Evolutionary conservation across 129 eudicot genomes (phyloP).

Genomic region (Escallonia rubra): DNA sequence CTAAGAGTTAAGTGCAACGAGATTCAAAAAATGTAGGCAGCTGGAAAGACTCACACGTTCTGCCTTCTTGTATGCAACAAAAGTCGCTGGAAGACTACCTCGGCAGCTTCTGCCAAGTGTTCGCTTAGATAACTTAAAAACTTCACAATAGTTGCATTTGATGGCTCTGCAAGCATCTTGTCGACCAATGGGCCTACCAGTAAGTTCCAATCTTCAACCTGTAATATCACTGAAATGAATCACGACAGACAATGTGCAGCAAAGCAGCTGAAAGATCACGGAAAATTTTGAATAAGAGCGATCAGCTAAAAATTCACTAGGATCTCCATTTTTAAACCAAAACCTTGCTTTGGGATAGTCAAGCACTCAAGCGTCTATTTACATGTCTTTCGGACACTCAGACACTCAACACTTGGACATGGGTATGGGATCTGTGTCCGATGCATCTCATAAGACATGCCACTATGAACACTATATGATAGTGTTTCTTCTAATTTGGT

Average conservation of each 20-base stretch:
- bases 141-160: slow-evolving; percentile 74
- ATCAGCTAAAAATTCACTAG: no score
- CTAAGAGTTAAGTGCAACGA: not conserved
- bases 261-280: no score
- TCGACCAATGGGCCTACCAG: slow-evolving; percentile 61
- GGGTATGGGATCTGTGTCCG: no score
- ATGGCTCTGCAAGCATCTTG: slow-evolving; percentile 76
- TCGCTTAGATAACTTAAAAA: slow-evolving; percentile 80
- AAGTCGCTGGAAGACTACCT: slow-evolving; percentile 56
- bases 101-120: slow-evolving; percentile 52
- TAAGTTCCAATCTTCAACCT: slow-evolving; percentile 79
- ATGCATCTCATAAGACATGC: no score
- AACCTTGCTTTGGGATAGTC: no score
- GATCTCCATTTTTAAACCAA: no score
- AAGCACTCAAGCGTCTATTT: no score
- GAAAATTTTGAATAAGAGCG: no score
- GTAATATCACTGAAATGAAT: slow-evolving; percentile 10
- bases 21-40: not conserved
- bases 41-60: slow-evolving; percentile 46
- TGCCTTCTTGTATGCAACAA: slow-evolving; percentile 44
- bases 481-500: no score
- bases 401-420: no score
- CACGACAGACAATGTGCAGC: not conserved
- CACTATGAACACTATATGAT: no score
- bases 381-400: no score